Base-by-base conservation (phyloP, 192 early-diverging fungal genomes). In the Thoreauomyces humboldtii region DNA sequence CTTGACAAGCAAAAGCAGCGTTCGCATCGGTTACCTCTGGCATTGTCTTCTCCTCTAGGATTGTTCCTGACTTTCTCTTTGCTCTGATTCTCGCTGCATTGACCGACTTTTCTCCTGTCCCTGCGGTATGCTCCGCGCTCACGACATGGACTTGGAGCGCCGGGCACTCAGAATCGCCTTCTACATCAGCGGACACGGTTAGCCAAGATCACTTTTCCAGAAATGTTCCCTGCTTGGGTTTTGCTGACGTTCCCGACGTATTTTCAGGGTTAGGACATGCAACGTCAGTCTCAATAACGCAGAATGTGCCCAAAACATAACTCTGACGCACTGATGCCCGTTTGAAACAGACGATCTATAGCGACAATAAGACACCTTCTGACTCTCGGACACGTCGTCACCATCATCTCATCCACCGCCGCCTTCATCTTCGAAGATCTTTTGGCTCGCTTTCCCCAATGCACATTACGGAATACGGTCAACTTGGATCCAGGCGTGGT, bases 401-500 rank as follows among this genome's bases (percentile, higher is more conserved):
- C 59, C 5, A 77, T 77, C 12, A 63, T 73, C 0, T 70, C 75
- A 27, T 67, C 67, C 7, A 71, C 67, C n/a, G 66, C 74, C 3
- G 27, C 37, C 29, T 67, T 55, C 25, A 47, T 79, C 4, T 77
- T 79, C 47, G 6, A 31, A 5, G 69, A 70, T 22, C 61, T 76
- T 7, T 41, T 72, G 9, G 28, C 50, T 21, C 29, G 34, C 31
- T 76, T 48, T 47, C 58, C 63, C 17, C 17, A 52, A 24, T 48
- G 56, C 21, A 14, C 53, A 3, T 27, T 45, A 24, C 50, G 48
- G 11, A 21, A 38, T 5, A 52, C 38, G 42, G 60, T 69, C 29
- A 52, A 56, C 1, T 22, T 75, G 32, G 69, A 75, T 48, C 77
- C 69, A 12, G 71, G 70, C 14, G 70, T 76, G 5, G 50, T 71